phyloP scores from a whole-genome alignment of 352 stramenopile species.

The Phytophthora foliorum region DNA sequence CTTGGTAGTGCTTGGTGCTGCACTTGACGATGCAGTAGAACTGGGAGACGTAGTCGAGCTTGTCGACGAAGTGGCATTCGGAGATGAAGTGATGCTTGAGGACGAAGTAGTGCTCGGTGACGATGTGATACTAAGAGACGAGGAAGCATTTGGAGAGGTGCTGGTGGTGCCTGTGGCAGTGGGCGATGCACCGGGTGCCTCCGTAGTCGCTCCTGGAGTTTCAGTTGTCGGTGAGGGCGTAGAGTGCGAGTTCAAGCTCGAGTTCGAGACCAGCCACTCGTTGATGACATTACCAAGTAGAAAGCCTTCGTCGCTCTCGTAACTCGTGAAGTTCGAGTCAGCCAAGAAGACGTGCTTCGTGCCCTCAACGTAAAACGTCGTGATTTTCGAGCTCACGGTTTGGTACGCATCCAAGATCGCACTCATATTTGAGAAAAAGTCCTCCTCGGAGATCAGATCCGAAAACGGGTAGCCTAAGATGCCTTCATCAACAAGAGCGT shows the following conservation, averaged over 20 bases:
- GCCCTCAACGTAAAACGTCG: slow-evolving; percentile 44
- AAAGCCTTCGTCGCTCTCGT: slow-evolving; percentile 37
- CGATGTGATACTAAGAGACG: not conserved
- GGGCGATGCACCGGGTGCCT: not conserved
- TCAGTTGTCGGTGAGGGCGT: slow-evolving; percentile 17
- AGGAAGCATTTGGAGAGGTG: not conserved
- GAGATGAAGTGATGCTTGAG: not conserved
- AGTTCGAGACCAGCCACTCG: slow-evolving; percentile 40
- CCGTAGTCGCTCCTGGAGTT: slow-evolving; percentile 7
- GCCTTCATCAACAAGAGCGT: slow-evolving; percentile 61
- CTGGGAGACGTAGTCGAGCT: slow-evolving; percentile 9
- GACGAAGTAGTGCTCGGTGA: not conserved
- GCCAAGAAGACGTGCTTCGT: slow-evolving; percentile 42
- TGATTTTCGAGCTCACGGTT: slow-evolving; percentile 37
- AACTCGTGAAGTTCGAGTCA: slow-evolving; percentile 36
- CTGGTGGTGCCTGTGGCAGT: not conserved
- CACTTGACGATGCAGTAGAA: slow-evolving; percentile 13
- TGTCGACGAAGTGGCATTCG: not conserved
- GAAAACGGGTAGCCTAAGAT: slow-evolving; percentile 67
- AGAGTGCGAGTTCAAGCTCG: slow-evolving; percentile 28
- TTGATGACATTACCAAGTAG: slow-evolving; percentile 43
- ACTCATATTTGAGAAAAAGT: slow-evolving; percentile 56
- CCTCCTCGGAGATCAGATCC: slow-evolving; percentile 54
- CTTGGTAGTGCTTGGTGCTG: slow-evolving; percentile 4
- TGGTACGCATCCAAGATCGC: slow-evolving; percentile 44